Evolutionary conservation across 345 rosid genomes (phyloP).

Genomic region (Salix dunnii): DNA sequence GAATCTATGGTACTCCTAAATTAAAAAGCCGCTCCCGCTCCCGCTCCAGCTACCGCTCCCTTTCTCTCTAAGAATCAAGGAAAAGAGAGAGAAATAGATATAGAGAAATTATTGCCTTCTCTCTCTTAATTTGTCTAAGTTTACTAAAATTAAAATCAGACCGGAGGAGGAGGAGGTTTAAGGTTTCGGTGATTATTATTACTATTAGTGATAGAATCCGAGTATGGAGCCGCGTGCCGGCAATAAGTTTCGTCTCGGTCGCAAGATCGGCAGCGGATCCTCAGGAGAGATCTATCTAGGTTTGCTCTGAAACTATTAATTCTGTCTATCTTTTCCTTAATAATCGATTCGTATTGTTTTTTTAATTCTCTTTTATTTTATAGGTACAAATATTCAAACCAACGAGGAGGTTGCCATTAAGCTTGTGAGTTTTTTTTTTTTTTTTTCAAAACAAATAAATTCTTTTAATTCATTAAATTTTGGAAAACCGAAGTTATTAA

Average conservation of each 20-base stretch:
- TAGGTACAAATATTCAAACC: slow-evolving; percentile 80
- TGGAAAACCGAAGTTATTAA: neutral
- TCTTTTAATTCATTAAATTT: too few species aligned
- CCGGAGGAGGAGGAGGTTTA: neutral
- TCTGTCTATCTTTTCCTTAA: neutral
- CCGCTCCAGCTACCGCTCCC: neutral
- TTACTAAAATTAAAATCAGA: neutral
- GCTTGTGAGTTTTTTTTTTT: slow-evolving; percentile 60
- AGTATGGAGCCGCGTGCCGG: slow-evolving; percentile 81
- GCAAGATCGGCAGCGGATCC: slow-evolving; percentile 98
- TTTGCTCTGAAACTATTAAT: slow-evolving; percentile 15
- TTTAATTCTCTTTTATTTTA: neutral
- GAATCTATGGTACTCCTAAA: too few species aligned
- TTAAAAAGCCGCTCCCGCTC: neutral
- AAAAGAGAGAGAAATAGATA: too few species aligned
- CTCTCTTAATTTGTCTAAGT: neutral
- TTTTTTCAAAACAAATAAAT: neutral
- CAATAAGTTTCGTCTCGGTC: slow-evolving; percentile 82
- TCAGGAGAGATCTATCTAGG: slow-evolving; percentile 99
- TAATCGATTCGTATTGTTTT: neutral
- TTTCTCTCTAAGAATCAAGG: neutral
- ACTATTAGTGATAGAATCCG: neutral
- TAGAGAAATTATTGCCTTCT: too few species aligned
- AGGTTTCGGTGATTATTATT: neutral
- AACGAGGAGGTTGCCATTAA: slow-evolving; percentile 96